Evolutionary conservation across 2,329 filamentous ascomycete genomes (phyloP).

Genomic region (Penicillium sclerotiorum): DNA sequence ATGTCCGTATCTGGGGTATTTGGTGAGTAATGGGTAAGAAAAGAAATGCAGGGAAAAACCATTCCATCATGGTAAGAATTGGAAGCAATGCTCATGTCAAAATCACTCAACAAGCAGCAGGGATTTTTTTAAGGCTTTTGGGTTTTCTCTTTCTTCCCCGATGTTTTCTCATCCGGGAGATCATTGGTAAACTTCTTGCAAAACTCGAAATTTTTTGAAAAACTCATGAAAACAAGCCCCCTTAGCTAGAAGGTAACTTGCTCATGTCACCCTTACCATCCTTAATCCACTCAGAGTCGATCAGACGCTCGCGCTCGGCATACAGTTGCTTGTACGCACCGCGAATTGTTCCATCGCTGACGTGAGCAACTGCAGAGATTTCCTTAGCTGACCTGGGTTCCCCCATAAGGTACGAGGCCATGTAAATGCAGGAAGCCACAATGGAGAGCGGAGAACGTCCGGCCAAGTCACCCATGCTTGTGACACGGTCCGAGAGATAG

Average conservation of each 20-base stretch:
- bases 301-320: constrained; percentile 69
- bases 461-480: constrained; percentile 76
- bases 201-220: not conserved
- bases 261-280: constrained; percentile 71
- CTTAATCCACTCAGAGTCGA: constrained; percentile 74
- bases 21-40: too few species aligned
- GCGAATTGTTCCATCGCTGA: constrained; percentile 96
- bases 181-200: not conserved
- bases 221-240: not conserved
- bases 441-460: constrained; percentile 93
- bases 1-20: not conserved
- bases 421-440: constrained; percentile 94
- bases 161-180: not conserved
- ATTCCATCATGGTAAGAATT: too few species aligned
- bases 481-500: constrained; percentile 76
- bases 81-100: not conserved
- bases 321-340: constrained; percentile 92
- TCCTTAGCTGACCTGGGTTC: constrained; percentile 79
- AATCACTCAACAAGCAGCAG: too few species aligned
- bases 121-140: not conserved
- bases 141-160: not conserved
- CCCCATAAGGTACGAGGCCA: constrained; percentile 85
- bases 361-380: constrained; percentile 80
- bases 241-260: constrained; percentile 63
- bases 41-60: not conserved